phyloP scores from a whole-genome alignment of 1,284 basidiomycete genomes.

The Ustilago bromivora region DNA sequence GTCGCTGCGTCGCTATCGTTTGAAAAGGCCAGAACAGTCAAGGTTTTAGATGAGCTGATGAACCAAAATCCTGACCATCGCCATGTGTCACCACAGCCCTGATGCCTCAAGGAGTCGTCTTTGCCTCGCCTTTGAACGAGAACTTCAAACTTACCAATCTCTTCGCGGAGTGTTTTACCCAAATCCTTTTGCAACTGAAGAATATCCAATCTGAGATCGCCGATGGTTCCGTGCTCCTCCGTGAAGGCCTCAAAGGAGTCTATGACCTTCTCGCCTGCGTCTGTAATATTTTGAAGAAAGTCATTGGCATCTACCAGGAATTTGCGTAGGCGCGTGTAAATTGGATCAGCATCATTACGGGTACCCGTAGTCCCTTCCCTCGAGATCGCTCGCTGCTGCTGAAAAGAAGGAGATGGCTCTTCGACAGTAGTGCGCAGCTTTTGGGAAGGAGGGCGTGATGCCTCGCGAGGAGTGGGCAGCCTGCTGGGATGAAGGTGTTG shows the following conservation, averaged over 20 bases:
- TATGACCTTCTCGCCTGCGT: background rate
- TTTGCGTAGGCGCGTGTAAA: background rate
- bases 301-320: background rate
- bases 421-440: no score
- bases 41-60: background rate
- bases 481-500: background rate
- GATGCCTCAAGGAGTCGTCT: background rate
- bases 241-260: background rate
- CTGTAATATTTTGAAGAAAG: background rate
- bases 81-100: background rate
- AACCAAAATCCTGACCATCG: background rate
- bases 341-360: background rate
- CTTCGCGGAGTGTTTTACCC: background rate
- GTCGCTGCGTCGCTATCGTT: background rate
- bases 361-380: background rate
- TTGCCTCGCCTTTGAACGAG: background rate
- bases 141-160: background rate
- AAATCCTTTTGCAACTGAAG: background rate
- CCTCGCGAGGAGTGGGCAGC: background rate
- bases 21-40: background rate
- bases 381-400: background rate
- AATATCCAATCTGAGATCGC: background rate
- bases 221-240: background rate
- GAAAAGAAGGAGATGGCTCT: background rate
- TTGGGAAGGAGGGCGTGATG: no score